Percentiles rank a stretch among this genome's conserved stretches.
These are phyloP conservation scores for Cryoendolithus antarcticus DNA, from an alignment of 2,329 filamentous ascomycete genomes.

Conservation along the genomic window DNA sequence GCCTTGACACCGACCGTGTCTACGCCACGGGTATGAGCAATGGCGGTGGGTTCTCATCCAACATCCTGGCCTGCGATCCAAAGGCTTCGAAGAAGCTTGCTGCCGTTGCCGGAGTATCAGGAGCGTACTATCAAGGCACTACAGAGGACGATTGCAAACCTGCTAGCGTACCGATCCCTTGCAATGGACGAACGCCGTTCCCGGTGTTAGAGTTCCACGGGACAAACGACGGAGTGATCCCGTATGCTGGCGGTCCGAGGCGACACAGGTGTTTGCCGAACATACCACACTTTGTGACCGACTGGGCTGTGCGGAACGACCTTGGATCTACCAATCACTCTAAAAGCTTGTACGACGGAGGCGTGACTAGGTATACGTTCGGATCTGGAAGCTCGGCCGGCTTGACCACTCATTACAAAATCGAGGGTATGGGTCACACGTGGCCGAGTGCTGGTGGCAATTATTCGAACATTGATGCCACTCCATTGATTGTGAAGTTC, in stretches of 20 bases:
- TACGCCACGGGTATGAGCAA: constrained; percentile 40
- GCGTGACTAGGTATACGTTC: constrained; percentile 13
- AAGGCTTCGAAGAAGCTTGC: constrained; percentile 29
- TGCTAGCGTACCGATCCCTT: constrained; percentile 7
- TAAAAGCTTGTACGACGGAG: constrained; percentile 10
- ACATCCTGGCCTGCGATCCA: constrained; percentile 32
- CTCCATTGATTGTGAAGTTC: constrained; percentile 5
- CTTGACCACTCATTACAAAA: constrained; percentile 23
- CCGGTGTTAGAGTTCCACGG: constrained; percentile 33
- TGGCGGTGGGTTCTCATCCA: constrained; percentile 35
- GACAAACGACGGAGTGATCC: constrained; percentile 25
- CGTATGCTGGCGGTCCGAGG: constrained; percentile 24
- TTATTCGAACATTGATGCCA: constrained; percentile 4
- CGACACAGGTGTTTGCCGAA: constrained; percentile 11
- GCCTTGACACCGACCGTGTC: constrained; percentile 29
- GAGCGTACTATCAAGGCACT: constrained; percentile 28
- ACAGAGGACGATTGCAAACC: constrained; percentile 7
- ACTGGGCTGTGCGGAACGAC: constrained; percentile 23
- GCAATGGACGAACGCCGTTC: constrained; percentile 18
- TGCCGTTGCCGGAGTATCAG: constrained; percentile 36
- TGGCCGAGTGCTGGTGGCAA: constrained; percentile 19
- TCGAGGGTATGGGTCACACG: constrained; percentile 23
- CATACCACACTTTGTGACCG: constrained; percentile 20
- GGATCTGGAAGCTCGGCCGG: constrained; percentile 20
- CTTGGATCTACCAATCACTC: constrained; percentile 12